These are phyloP conservation scores for Cicer yamashitae DNA, from an alignment of 306 rosid genomes.

Conservation along the genomic window DNA sequence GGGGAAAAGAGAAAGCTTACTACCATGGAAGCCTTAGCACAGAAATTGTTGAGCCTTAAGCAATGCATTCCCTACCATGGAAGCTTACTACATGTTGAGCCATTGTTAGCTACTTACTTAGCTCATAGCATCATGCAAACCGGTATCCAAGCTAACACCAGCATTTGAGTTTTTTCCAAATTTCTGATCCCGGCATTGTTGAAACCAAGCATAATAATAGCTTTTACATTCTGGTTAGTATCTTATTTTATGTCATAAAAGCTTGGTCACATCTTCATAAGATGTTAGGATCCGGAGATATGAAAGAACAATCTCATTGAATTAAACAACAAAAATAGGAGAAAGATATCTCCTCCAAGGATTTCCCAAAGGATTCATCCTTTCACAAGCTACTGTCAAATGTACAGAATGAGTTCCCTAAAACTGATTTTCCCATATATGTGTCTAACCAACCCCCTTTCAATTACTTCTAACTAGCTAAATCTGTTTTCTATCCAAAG, in stretches of 20 bases:
- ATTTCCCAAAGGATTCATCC: background rate
- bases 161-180: constrained; percentile 5
- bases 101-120: constrained; percentile 7
- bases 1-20: background rate
- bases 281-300: background rate
- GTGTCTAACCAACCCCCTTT: too few relatives aligned
- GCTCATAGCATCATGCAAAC: constrained; percentile 22
- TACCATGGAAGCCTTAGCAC: background rate
- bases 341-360: constrained; percentile 2
- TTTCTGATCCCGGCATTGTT: constrained; percentile 1
- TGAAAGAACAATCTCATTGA: constrained; percentile 5
- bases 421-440: background rate
- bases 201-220: constrained; percentile 2
- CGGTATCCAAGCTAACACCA: background rate
- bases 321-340: background rate
- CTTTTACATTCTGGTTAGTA: background rate
- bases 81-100: constrained; percentile 18
- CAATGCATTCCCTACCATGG: constrained; percentile 25
- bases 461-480: too few relatives aligned
- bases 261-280: background rate
- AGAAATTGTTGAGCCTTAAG: constrained; percentile 1
- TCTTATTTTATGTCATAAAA: constrained; percentile 1
- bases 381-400: background rate
- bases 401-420: constrained; percentile 1
- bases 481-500: too few relatives aligned